These are phyloP conservation scores for Colletotrichum somersetense DNA, from an alignment of 2,329 filamentous ascomycete species.

Conservation along the genomic window DNA sequence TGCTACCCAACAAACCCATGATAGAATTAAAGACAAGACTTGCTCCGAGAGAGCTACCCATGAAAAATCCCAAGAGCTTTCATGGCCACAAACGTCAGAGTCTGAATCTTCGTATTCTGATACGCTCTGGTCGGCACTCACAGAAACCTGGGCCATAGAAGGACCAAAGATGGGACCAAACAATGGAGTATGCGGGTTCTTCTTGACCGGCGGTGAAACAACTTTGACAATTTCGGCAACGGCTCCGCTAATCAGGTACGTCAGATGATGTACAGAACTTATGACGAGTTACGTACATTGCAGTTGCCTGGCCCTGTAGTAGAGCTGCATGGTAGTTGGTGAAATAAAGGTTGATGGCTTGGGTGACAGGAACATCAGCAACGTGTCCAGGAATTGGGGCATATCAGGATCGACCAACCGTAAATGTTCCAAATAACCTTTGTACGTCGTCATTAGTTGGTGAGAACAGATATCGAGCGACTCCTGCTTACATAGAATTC, in stretches of 20 bases:
- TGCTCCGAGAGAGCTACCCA: neutral
- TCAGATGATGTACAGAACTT: neutral
- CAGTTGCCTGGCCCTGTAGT: slow-evolving; percentile 18
- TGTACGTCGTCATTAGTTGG: neutral
- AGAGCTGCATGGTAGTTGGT: slow-evolving; percentile 31
- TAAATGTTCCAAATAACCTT: slow-evolving; percentile 34
- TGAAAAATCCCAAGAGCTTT: neutral
- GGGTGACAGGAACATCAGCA: neutral
- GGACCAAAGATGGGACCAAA: slow-evolving; percentile 18
- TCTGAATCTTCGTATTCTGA: neutral
- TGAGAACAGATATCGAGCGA: accelerated
- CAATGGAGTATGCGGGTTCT: neutral
- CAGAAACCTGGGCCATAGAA: slow-evolving; percentile 11
- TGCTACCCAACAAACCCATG: neutral
- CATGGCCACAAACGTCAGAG: neutral
- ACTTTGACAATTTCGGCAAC: slow-evolving; percentile 27
- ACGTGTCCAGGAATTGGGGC: no score
- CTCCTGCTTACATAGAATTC: slow-evolving; percentile 21
- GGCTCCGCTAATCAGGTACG: neutral
- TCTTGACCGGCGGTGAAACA: neutral
- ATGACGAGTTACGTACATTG: neutral
- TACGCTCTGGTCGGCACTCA: neutral
- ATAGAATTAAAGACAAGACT: slow-evolving; percentile 2
- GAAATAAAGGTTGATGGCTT: slow-evolving; percentile 26
- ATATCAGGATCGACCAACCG: neutral